Base-by-base conservation (phyloP, 2,329 filamentous ascomycete species). In the Leptosphaerulina australis region DNA sequence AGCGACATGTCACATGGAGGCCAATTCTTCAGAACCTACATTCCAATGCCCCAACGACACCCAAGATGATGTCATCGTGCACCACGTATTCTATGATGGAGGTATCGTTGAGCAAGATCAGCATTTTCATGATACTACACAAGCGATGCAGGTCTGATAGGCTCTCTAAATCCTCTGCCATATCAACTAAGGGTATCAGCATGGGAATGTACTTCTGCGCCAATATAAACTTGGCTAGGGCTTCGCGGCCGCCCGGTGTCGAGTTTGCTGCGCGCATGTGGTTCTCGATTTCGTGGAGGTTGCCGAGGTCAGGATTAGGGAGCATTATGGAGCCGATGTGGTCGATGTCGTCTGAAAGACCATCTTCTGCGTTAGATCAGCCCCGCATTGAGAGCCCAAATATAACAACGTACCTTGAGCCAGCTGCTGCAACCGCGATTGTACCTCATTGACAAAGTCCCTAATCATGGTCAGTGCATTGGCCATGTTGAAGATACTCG, bases 91-190 rank as follows among this genome's bases (percentile, higher is more conserved):
- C 94, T 66, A 99, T 96, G 57, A 99, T 96, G 51, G 86, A 83
- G 22, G 88, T 96, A 71, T 99, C 94, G 76, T 97, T 99, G 56
- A 97, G 83, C 44, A 97, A 79, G 44, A 99, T 95, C 48, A 97
- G 83, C 51, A 88, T 88, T 79, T 99, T 99, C 90, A 97, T 94
- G 70, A 99, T 97, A 71, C 91, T 96, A 83, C 94, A 99, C 35
- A 99, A 79, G 37, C 89, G 85, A 72, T 97, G 94, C 53, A 99
- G 77, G 68, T 97, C 93, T 17, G 83, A 76, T 7, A 96, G 78
- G 70, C 90, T 92, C 74, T 99, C 91, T 52, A 96, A 82, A 65
- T 96, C 90, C 73, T 99, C 94, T 8, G 94, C 93, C 76, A 90
- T 87, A 51, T 89, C 84, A 36, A 99, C 90, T 40, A 97, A 74